Base-by-base conservation (phyloP, 495 filamentous ascomycete species). In the Choiromyces venosus region DNA sequence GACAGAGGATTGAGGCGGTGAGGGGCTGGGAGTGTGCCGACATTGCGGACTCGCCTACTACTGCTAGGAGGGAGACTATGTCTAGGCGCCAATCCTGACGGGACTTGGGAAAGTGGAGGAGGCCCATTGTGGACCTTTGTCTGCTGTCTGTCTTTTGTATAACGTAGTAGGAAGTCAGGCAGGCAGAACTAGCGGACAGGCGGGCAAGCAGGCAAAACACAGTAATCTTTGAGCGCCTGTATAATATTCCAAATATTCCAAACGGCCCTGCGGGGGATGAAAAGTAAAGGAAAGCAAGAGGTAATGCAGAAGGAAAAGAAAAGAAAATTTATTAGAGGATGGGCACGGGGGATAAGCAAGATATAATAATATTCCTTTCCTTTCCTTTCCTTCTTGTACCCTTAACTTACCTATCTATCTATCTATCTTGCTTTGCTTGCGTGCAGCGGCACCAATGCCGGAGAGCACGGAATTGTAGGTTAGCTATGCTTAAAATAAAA, bases 21-120 rank as follows among this genome's bases (percentile, higher is more conserved):
- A 90, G 83, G 65, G 84, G 83, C 74, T 89, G 87, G 0, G 85
- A 81, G 77, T 89, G 87, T 73, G 85, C 84, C 73, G 84, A 84
- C 65, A 90, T 86, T 5, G 86, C 84, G 19, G 84, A 85, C 76
- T 89, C 88, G 5, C 70, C 70, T n/a, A 67, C 73, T 18, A 72
- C 44, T 0, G 71, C 71, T 18, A 72, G 36, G n/a, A 72, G 65
- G 37, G 64, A 64, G 37, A 72, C 71, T n/a, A 72, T 72, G 38
- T 72, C 71, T 8, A 52, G 44, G 21, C 44, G 19, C 44, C 44
- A 52, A n/a, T 8, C 44, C n/a, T 52, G 19, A 52, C 44, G 44
- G 19, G 44, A 8, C 19, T 52, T 52, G 21, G 44, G 44, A 21
- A 52, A 52, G 44, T 52, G 44, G 19, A 52, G 6, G 19, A 19